Conservation (phyloP, 805 yeast genomes). For the Metschnikowia continentalis region DNA sequence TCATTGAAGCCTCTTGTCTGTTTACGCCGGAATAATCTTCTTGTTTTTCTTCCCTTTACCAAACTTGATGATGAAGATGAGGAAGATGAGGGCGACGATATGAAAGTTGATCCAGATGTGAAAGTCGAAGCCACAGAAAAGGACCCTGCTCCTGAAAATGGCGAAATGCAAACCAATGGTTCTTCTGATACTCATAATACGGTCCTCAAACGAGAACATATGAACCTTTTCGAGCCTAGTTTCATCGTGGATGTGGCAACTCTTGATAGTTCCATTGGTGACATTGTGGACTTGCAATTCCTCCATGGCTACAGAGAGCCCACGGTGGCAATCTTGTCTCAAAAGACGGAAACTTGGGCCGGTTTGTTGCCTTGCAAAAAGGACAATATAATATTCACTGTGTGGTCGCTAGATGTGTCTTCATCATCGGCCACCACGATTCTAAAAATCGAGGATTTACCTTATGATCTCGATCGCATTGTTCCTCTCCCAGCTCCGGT, state of each 20-base stretch:
- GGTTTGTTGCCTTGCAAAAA: constrained; percentile 59
- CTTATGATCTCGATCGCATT: constrained; percentile 67
- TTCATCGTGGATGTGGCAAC: constrained; percentile 53
- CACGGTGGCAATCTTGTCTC: constrained; percentile 66
- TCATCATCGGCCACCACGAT: constrained; percentile 62
- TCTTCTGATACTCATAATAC: not conserved
- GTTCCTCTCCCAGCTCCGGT: constrained; percentile 62
- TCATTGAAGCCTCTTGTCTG: constrained; percentile 47
- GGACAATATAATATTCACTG: constrained; percentile 60
- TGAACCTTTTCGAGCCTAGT: constrained; percentile 46
- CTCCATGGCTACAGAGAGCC: constrained; percentile 76
- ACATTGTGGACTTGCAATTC: constrained; percentile 69
- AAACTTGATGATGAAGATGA: constrained; percentile 39
- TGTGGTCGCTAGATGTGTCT: constrained; percentile 62
- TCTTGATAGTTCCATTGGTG: constrained; percentile 54
- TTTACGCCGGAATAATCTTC: constrained; percentile 58
- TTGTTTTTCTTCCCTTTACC: constrained; percentile 68
- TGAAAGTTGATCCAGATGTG: constrained; percentile 8
- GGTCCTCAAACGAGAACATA: not conserved
- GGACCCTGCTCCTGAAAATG: not conserved
- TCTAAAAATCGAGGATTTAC: constrained; percentile 58
- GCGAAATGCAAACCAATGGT: not conserved
- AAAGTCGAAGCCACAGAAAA: constrained; percentile 1
- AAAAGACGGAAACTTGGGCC: constrained; percentile 64
- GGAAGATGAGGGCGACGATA: constrained; percentile 33